Base-by-base conservation (phyloP, 2,329 filamentous ascomycete genomes). In the Colletotrichum incanum region DNA sequence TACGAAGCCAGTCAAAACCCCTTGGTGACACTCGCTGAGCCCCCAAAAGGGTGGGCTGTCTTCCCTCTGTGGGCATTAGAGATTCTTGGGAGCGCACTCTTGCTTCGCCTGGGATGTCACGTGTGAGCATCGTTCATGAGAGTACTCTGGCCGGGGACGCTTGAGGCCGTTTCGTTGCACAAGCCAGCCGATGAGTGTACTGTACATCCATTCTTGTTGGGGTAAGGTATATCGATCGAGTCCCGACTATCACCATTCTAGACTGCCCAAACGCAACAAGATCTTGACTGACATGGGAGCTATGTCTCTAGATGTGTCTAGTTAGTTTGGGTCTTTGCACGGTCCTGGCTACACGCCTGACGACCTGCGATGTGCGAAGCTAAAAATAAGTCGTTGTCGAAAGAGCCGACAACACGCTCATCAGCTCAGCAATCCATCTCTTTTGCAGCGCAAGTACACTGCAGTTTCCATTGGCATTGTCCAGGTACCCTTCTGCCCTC, bases 21-120 rank as follows among this genome's bases (percentile, higher is more conserved):
- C 37, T 65, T 60, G 45, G 55, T 65, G 61, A 60, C 67, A 65
- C 61, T 61, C 54, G 63, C 54, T 60, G 47, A 26, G 45, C 61
- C 67, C 62, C 67, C 52, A 49, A 43, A 64, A 52, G 23, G 52
- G 52, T 69, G 67, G 59, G 55, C 49, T 49, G 47, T 31, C 41
- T 47, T 49, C 31, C 26, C 28, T 55, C 34, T 37, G 18, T 37
- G 52, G 52, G 31, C 18, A 37, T 28, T n/a, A 11, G 52, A 37
- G 41, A 14, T 11, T 43, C 41, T 18, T 18, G 12, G 12, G 14
- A 18, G 11, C 41, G 34, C 34, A 11, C 41, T 18, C 11, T 3
- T 43, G 1, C 41, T 43, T 34, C 16, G 54, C 47, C 26, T 39
- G 45, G 62, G 55, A 58, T 37, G 45, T 66, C 45, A 59, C 61